These are phyloP conservation scores for Trametes elegans DNA, from an alignment of 768 basidiomycete genomes.

Conservation along the genomic window DNA sequence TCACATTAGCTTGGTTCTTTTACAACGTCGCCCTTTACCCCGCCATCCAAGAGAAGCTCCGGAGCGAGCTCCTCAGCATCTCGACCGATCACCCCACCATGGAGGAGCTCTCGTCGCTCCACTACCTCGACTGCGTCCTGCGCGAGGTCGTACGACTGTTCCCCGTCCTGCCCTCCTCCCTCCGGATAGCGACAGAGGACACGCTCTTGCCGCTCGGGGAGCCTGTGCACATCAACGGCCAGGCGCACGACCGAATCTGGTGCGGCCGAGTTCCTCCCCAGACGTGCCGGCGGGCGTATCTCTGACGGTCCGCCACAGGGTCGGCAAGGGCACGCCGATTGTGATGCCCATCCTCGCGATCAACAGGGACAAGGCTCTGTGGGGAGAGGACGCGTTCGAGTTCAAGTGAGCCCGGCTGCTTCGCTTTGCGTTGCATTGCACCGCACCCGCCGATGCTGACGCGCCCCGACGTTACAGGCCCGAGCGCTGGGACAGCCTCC, in stretches of 20 bases:
- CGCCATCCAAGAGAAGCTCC: constrained; percentile 36
- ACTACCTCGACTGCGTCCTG: constrained; percentile 64
- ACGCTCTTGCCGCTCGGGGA: constrained; percentile 50
- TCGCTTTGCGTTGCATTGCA: too few species aligned
- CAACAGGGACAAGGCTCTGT: constrained; percentile 51
- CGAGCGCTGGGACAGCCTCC: constrained; percentile 58
- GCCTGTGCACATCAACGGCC: constrained; percentile 22
- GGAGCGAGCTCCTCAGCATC: constrained; percentile 33
- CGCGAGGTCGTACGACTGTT: constrained; percentile 58
- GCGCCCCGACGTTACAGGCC: constrained; percentile 45
- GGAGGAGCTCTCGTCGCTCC: constrained; percentile 62
- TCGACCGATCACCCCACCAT: constrained; percentile 45
- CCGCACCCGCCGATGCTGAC: neutral
- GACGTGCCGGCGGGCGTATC: neutral
- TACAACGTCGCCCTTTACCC: constrained; percentile 35
- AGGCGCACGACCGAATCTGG: constrained; percentile 21
- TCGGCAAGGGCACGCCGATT: constrained; percentile 31
- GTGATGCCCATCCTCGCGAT: constrained; percentile 50
- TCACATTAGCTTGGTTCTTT: constrained; percentile 31
- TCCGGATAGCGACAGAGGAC: constrained; percentile 42
- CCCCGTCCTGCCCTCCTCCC: constrained; percentile 46
- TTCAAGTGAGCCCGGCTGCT: constrained; percentile 46
- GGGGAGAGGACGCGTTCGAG: constrained; percentile 60
- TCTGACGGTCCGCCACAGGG: constrained; percentile 1
- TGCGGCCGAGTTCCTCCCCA: constrained; percentile 25